Percentiles rank a stretch among this genome's conserved stretches.
These are phyloP conservation scores for Aphanocladium album DNA, from an alignment of 2,329 filamentous ascomycete genomes.

Conservation along the genomic window DNA sequence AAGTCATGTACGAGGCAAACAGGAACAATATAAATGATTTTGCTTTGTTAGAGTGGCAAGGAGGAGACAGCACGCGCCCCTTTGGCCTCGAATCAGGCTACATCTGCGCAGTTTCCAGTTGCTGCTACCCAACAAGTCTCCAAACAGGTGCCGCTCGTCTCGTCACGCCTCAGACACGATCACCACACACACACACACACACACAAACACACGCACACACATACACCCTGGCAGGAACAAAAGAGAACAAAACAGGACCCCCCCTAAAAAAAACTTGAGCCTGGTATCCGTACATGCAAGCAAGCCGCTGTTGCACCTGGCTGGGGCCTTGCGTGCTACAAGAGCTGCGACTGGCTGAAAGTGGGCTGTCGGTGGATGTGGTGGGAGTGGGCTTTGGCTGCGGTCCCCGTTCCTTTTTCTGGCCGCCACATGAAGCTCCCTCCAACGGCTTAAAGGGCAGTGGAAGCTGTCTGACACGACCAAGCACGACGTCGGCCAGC, in stretches of 20 bases:
- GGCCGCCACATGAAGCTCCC: too few relatives aligned
- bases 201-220: too few relatives aligned
- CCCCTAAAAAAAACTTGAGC: background rate
- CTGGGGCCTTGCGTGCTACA: too few relatives aligned
- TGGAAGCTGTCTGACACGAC: too few relatives aligned
- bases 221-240: background rate
- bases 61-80: too few relatives aligned
- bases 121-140: background rate
- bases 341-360: constrained; percentile 1
- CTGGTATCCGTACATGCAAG: background rate
- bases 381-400: background rate
- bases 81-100: too few relatives aligned
- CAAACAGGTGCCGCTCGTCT: background rate
- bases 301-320: background rate
- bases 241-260: background rate
- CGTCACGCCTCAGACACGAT: background rate
- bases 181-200: too few relatives aligned
- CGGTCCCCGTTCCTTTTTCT: background rate
- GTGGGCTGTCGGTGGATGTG: background rate
- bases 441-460: too few relatives aligned
- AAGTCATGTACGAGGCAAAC: background rate
- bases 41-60: too few relatives aligned
- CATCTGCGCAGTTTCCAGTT: background rate
- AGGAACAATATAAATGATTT: too few relatives aligned
- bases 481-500: too few relatives aligned